A percentile compares a stretch with the other conserved stretches of the same genome.
Conservation (phyloP, 2,329 filamentous ascomycete genomes). For the Talaromyces sp. region DNA sequence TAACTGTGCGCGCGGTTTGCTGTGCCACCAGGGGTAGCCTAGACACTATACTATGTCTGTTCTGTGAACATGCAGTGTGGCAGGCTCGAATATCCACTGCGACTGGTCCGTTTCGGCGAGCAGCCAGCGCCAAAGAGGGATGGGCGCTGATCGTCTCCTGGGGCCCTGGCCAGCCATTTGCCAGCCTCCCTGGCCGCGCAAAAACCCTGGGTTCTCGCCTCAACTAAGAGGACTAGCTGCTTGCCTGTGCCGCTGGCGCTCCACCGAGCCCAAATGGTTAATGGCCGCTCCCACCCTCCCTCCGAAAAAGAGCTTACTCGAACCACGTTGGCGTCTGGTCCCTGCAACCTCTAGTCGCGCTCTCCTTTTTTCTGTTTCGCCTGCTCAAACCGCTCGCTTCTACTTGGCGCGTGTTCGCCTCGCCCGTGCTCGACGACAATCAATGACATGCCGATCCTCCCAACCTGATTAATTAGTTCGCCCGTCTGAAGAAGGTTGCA, state of each 20-base stretch:
- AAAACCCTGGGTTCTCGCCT: background rate
- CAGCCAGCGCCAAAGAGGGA: background rate
- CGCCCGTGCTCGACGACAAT: constrained; percentile 5
- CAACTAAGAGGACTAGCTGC: background rate
- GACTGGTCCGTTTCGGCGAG: background rate
- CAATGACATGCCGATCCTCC: constrained; percentile 6
- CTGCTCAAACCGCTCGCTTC: constrained; percentile 1
- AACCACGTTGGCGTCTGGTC: background rate
- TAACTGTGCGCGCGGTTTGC: background rate
- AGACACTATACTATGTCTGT: background rate
- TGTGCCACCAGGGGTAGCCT: background rate
- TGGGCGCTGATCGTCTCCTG: background rate
- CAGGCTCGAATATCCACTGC: background rate
- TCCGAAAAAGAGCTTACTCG: background rate
- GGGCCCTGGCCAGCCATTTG: background rate
- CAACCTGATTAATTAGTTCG: constrained; percentile 1
- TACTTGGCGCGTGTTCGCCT: constrained; percentile 7
- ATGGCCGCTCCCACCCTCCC: background rate
- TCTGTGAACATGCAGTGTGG: background rate
- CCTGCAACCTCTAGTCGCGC: background rate
- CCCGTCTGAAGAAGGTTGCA: constrained; percentile 9
- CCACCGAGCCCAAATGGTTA: background rate
- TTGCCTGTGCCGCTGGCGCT: background rate
- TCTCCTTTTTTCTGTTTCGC: background rate
- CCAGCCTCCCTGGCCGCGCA: background rate